A percentile compares a stretch with the other conserved stretches of the same genome.
These are phyloP conservation scores for Globisporangium camurandrum DNA, from an alignment of 352 stramenopile species.

Conservation along the genomic window DNA sequence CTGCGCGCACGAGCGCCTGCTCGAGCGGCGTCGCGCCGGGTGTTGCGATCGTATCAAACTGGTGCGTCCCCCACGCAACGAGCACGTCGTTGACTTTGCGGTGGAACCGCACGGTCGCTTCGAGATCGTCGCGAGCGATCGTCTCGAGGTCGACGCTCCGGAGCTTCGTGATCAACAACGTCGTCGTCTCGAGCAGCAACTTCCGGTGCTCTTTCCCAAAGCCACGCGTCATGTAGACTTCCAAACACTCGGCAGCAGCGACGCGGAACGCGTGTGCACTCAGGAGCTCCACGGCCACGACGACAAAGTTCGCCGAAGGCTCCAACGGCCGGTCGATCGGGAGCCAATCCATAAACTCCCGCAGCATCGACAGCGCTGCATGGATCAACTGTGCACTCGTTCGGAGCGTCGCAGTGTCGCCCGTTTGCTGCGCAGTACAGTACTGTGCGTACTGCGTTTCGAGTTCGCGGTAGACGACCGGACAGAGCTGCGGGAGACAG, in stretches of 20 bases:
- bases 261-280: constrained; percentile 44
- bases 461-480: constrained; percentile 63
- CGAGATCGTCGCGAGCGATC: constrained; percentile 36
- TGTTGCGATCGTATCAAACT: constrained; percentile 45
- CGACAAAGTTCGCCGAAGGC: constrained; percentile 48
- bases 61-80: constrained; percentile 58
- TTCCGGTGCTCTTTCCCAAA: constrained; percentile 66
- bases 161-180: constrained; percentile 51
- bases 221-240: constrained; percentile 54
- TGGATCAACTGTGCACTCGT: constrained; percentile 51
- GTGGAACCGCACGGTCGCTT: constrained; percentile 52
- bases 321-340: constrained; percentile 53
- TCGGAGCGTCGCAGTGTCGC: constrained; percentile 14
- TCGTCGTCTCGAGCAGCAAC: constrained; percentile 56
- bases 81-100: constrained; percentile 74
- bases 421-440: constrained; percentile 19
- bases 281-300: constrained; percentile 53
- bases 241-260: constrained; percentile 53
- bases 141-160: constrained; percentile 32
- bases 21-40: constrained; percentile 21
- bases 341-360: constrained; percentile 82
- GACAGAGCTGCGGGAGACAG: constrained; percentile 58
- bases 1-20: constrained; percentile 32
- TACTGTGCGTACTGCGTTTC: constrained; percentile 63
- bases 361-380: constrained; percentile 59